Evolutionary conservation across 108 stramenopile species (phyloP), one percentile per base, ranked within the genome.

Genomic region (Epithemia pelagica): DNA sequence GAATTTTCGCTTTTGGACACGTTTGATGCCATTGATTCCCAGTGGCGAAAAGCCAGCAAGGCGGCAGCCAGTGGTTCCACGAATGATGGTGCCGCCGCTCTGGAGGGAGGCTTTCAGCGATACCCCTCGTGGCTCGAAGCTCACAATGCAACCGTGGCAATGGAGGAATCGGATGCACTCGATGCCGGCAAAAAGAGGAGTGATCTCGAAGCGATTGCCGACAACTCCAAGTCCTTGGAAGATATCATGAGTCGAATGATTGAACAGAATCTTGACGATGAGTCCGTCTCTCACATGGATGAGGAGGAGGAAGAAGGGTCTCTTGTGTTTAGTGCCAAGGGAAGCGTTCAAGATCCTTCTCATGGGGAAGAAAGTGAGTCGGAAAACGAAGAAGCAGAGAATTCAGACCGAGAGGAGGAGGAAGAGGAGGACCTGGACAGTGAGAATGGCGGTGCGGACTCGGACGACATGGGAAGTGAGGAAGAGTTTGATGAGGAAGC

Each of bases 1-100:
- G 94, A 96, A 61, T 96, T 96, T 69, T 76, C 89, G 28, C 68
- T 96, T 37, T 77, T 98, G 52, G 97, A 98, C 68, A 73, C 91
- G 0, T 93, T 96, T 68, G 97, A 98, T 70, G 52, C 69, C 10
- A 64, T 97, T 31, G 96, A 97, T 65, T 94, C 92, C 2, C 75
- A 76, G 37, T 79, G 84, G 78, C 81, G 78, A 33, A 75, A 82
- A 53, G 56, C 77, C 10, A 61, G 62, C 19, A 72, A 72, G 51
- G 71, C 82, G 26, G 61, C 54, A 10, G 58, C 59, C 20, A 59
- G 72, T 54, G 55, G 62, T 15, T 33, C 63, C 7, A 15, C 10
- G 10, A 46, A 5, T 10, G 37, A 46, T 46, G 37, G 37, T 46
- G n/a, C n/a, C n/a, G n/a, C n/a, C n/a, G n/a, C n/a, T n/a, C n/a